Base-by-base conservation (phyloP, 306 rosid genomes). In the Gastrolobium villosum region DNA sequence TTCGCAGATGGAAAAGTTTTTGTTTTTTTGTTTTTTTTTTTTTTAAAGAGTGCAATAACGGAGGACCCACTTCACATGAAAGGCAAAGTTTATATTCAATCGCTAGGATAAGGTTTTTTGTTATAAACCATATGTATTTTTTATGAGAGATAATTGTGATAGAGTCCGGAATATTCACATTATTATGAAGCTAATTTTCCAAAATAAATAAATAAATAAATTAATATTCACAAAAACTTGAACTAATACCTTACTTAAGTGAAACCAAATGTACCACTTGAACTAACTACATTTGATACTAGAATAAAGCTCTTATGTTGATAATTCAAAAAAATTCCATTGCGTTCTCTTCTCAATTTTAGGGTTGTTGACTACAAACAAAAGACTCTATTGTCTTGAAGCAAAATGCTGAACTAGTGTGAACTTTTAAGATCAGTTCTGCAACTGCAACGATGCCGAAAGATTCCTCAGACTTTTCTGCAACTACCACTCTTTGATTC, bases 391-490 rank as follows among this genome's bases (percentile, higher is more conserved):
- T 72, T 76, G 77, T 65, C 65, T 50, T 39, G 59, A 65, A 31
- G 54, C 76, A 64, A 70, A 81, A 59, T 66, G 77, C 43, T 41
- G 63, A 64, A 62, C 11, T 57, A 40, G 77, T 9, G 32, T 46
- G 32, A 31, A 2, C 65, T 31, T 31, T 32, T 31, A 55, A 57
- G 79, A 77, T 81, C 74, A 81, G 85, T 79, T 87, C 82, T 79
- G 76, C 82, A 64, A 49, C 67, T 55, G 66, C 67, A 76, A 40
- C 40, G 10, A 72, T 72, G 26, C 13, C 14, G 26, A 65, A 41
- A 44, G 82, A 82, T 77, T 84, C 81, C 69, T 79, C 49, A 32
- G 55, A 49, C 62, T 63, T 79, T 73, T 61, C 57, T 56, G 36
- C 84, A 69, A 67, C 82, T 66, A 48, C 67, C 45, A 11, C 66